A percentile compares a stretch with the other conserved stretches of the same genome.
Evolutionary conservation across 495 filamentous ascomycete genomes (phyloP).

Genomic region (Hypoxylon cercidicola): DNA sequence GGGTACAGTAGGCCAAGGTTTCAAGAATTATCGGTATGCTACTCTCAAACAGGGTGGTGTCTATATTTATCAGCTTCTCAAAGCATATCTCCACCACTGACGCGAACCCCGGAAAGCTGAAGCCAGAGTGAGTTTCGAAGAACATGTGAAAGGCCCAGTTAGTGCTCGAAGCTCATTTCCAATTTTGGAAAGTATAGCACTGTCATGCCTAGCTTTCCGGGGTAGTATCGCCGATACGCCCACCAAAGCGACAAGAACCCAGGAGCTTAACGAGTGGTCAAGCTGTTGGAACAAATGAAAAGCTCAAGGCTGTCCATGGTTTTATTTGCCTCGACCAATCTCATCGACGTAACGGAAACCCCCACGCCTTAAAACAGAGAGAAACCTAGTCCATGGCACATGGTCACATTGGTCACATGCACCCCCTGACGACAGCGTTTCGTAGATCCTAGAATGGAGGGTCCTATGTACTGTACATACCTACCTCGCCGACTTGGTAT

Average conservation of each 20-base stretch:
- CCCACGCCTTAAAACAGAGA: constrained; percentile 32
- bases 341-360: constrained; percentile 38
- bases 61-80: constrained; percentile 25
- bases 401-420: constrained; percentile 36
- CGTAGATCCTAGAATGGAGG: constrained; percentile 27
- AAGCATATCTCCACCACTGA: constrained; percentile 3
- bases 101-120: constrained; percentile 23
- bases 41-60: background rate
- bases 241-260: constrained; percentile 7
- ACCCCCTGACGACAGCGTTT: constrained; percentile 37
- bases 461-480: constrained; percentile 25
- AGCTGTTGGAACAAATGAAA: constrained; percentile 19
- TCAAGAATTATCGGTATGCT: constrained; percentile 9
- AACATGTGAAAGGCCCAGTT: constrained; percentile 26
- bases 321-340: constrained; percentile 24
- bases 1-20: constrained; percentile 30
- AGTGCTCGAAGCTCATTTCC: constrained; percentile 41
- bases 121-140: constrained; percentile 10
- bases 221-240: constrained; percentile 26
- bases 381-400: constrained; percentile 18
- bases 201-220: constrained; percentile 12
- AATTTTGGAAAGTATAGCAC: constrained; percentile 42
- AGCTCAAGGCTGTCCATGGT: constrained; percentile 11
- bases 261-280: constrained; percentile 23
- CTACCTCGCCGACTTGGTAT: constrained; percentile 3